Percentiles rank a stretch among this genome's conserved stretches.
Conservation (phyloP, 1,284 basidiomycete species). For the Bondarzewia mesenterica region DNA sequence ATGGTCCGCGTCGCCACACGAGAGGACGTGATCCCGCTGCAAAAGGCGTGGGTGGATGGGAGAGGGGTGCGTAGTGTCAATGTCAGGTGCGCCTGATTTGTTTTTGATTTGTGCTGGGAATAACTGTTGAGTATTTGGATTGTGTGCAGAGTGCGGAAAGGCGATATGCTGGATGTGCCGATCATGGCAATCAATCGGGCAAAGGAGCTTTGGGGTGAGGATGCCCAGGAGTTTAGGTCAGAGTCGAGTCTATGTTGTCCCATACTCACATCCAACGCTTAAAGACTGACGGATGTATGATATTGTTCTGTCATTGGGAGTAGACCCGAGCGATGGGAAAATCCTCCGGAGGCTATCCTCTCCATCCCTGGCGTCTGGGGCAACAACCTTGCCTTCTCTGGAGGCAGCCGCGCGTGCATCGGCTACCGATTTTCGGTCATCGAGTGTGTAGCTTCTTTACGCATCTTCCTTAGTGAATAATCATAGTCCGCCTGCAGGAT, state of each 20-base stretch:
- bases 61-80: constrained; percentile 12
- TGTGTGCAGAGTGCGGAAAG: constrained; percentile 7
- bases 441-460: constrained; percentile 21
- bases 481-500: constrained; percentile 20
- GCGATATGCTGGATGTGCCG: constrained; percentile 8
- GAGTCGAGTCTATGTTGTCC: constrained; percentile 7
- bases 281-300: not conserved
- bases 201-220: constrained; percentile 21
- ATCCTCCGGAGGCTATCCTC: constrained; percentile 12
- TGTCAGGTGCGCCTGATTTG: constrained; percentile 16
- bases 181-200: constrained; percentile 10
- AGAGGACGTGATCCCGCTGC: constrained; percentile 53
- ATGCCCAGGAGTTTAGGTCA: constrained; percentile 22
- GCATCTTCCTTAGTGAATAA: not conserved
- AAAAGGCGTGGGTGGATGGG: constrained; percentile 18
- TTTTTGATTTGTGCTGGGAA: not conserved
- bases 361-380: constrained; percentile 24
- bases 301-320: not conserved
- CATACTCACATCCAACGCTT: too few species aligned
- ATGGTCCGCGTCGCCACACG: constrained; percentile 42
- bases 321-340: constrained; percentile 25
- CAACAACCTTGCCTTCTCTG: constrained; percentile 24
- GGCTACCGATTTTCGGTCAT: constrained; percentile 38
- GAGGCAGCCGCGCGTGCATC: constrained; percentile 22
- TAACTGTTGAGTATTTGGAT: not conserved